Evolutionary conservation across 2,329 filamentous ascomycete genomes (phyloP).

Genomic region (Xylaria sp.): DNA sequence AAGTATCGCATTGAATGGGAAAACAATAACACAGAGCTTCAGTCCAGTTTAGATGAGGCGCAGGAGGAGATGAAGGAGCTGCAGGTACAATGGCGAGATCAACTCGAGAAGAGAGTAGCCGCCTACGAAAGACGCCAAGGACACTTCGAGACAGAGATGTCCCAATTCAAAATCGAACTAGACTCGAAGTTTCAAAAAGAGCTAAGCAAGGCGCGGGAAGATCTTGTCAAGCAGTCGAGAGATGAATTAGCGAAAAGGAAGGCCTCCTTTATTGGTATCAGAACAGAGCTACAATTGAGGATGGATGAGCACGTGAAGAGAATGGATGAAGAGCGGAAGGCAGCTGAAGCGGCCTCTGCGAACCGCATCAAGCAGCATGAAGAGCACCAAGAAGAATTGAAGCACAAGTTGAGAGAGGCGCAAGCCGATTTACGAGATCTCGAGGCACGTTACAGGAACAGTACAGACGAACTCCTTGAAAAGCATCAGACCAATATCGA

Average conservation of each 20-base stretch:
- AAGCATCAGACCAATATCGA: not conserved
- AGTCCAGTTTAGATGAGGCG: not conserved
- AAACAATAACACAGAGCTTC: not conserved
- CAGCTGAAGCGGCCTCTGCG: not conserved
- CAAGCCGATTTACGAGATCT: not conserved
- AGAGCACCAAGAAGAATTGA: not conserved
- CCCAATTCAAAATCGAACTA: not conserved
- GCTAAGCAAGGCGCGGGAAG: not conserved
- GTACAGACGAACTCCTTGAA: not conserved
- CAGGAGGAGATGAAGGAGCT: not conserved
- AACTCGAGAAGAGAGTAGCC: not conserved
- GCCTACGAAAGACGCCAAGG: not conserved
- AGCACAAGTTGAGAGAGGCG: not conserved
- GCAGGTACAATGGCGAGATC: not conserved
- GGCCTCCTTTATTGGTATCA: not conserved
- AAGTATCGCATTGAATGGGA: constrained; percentile 2
- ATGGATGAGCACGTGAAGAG: not conserved
- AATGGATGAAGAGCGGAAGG: not conserved
- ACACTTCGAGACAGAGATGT: not conserved
- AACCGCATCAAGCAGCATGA: not conserved
- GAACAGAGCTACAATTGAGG: not conserved
- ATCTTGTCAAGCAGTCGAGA: not conserved
- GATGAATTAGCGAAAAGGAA: not conserved
- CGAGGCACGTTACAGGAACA: not conserved
- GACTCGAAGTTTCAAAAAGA: not conserved